Evolutionary conservation across 768 basidiomycete species (phyloP).

Genomic region (Omphalotus guepiniiformis): DNA sequence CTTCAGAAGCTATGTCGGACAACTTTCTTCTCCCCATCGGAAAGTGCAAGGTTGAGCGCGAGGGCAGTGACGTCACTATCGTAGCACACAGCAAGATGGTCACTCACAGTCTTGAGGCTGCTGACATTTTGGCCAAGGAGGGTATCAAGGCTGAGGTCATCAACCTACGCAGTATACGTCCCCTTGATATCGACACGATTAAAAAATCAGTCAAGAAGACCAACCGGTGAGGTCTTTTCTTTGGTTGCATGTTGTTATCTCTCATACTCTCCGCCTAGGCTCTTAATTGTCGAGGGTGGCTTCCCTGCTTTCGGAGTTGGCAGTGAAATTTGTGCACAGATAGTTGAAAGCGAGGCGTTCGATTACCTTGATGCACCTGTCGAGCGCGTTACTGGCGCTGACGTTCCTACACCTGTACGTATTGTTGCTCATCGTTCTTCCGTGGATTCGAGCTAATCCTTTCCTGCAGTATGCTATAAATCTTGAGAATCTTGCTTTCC

Average conservation of each 20-base stretch:
- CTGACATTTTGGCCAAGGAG: conserved; percentile 89
- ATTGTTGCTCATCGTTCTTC: not conserved
- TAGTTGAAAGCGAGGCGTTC: conserved; percentile 95
- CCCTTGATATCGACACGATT: conserved; percentile 97
- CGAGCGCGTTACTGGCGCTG: conserved; percentile 95
- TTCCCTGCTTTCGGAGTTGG: conserved; percentile 99
- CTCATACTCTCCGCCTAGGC: conserved; percentile 35
- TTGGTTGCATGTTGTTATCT: not conserved
- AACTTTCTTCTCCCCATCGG: conserved; percentile 95
- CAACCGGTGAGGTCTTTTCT: conserved; percentile 58
- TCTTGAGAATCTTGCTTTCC: conserved; percentile 91
- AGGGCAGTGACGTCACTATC: conserved; percentile 90
- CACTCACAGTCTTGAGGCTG: conserved; percentile 89
- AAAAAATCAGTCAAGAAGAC: conserved; percentile 98
- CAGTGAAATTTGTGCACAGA: conserved; percentile 97
- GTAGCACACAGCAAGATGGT: conserved; percentile 99
- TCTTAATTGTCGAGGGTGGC: conserved; percentile 95
- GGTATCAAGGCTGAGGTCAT: conserved; percentile 97
- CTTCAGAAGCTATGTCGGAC: conserved; percentile 90
- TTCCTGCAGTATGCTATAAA: conserved; percentile 75
- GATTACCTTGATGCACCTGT: conserved; percentile 98
- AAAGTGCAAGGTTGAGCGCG: conserved; percentile 93
- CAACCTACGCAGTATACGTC: conserved; percentile 94
- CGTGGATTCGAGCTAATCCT: conserved; percentile 8
- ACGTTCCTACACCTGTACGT: conserved; percentile 93